Evolutionary conservation across 2,329 filamentous ascomycete genomes (phyloP), one percentile per base, ranked within the genome.

Genomic region (Fusarium sp.): DNA sequence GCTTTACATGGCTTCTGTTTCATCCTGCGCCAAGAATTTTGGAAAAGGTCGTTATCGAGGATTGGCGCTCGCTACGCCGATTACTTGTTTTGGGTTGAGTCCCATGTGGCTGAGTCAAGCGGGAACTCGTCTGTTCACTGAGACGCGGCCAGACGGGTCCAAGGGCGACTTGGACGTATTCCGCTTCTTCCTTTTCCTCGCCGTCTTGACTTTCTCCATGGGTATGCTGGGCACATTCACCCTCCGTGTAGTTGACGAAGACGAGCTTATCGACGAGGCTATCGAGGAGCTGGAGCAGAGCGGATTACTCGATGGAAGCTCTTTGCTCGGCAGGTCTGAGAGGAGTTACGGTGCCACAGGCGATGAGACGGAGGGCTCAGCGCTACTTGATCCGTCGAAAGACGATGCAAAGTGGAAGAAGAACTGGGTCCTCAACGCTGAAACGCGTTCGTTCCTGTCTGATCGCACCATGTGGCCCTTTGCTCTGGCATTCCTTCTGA

Each of bases 11-110:
- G 89, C 91, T 56, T 92, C 94, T 5, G 92, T 99, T n/a, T 95
- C 95, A 12, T 97, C 95, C 0, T 97, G 95, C 79, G 96, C 96
- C 39, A 99, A 99, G 90, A 99, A 98, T 83, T 99, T 98, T 83
- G 95, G 95, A 54, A 91, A 92, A 68, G 94, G 95, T 8, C 93
- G 92, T 78, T 92, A 97, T 78, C 92, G 95, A 77, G 96, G 96
- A 0, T 84, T 99, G 56, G 95, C 97, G 68, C 87, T 99, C 61
- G 95, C 95, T 3, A 87, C 94, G 67, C 96, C 96, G 3, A 98
- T 98, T 80, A 94, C 96, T 1, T 92, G 93, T 12, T 97, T 98
- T 80, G 96, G 96, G 0, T 82, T 99, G 63, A 97, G 95, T 79
- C 95, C 95, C 53, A 95, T 99, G 92, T 97, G 96, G 93, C 88